Conservation (phyloP, 1,139 yeast species). For the Taphrina betulina region DNA sequence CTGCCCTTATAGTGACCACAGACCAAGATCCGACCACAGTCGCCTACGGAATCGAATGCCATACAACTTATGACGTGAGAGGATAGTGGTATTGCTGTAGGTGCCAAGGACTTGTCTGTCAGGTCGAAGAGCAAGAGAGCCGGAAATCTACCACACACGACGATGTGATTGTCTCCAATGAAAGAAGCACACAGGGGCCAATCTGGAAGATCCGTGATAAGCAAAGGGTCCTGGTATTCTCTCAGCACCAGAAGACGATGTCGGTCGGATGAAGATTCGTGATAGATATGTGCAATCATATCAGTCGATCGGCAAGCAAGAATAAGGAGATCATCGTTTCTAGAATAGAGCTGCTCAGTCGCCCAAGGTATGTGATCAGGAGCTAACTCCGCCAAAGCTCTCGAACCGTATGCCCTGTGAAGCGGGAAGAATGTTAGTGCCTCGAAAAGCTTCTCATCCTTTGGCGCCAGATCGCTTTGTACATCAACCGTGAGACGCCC, state of each 20-base stretch:
- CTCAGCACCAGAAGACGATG: not conserved
- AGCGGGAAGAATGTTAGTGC: slow-evolving; percentile 12
- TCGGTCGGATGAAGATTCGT: not conserved
- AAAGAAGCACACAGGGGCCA: slow-evolving; percentile 18
- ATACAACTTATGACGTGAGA: slow-evolving; percentile 8
- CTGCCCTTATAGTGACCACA: slow-evolving; percentile 23
- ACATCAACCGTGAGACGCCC: slow-evolving; percentile 10
- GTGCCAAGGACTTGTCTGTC: not conserved
- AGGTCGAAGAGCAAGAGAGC: slow-evolving; percentile 3
- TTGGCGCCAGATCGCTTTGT: not conserved
- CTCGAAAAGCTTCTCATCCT: not conserved
- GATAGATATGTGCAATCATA: slow-evolving; percentile 4
- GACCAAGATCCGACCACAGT: not conserved
- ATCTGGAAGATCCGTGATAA: slow-evolving; percentile 6
- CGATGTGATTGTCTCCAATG: not conserved
- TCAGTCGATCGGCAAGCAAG: not conserved
- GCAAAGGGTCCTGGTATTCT: not conserved
- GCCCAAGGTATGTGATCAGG: slow-evolving; percentile 7
- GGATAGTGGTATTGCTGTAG: slow-evolving; percentile 7
- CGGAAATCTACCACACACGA: slow-evolving; percentile 7
- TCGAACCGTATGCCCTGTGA: not conserved
- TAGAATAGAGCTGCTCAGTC: not conserved
- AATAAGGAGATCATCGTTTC: not conserved
- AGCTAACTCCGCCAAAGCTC: not conserved
- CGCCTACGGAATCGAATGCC: not conserved